These are phyloP conservation scores for Plasmodium vinckei DNA, from an alignment of 169 alveolate genomes.

Conservation along the genomic window DNA sequence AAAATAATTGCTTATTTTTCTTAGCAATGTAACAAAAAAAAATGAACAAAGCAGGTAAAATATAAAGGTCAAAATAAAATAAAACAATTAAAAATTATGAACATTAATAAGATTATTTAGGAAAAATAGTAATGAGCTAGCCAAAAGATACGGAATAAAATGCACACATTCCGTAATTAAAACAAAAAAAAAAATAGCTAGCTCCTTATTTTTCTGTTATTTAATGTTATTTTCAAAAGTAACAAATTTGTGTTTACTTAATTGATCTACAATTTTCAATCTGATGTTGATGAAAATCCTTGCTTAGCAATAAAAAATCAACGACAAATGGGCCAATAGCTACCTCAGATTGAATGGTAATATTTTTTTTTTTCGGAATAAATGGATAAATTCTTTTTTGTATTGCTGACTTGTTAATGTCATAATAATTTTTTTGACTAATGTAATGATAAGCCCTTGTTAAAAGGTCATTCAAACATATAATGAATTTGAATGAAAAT, in stretches of 20 bases:
- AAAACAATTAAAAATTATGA: too few relatives aligned
- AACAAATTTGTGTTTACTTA: neutral
- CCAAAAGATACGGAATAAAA: too few relatives aligned
- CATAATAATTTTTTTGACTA: conserved; percentile 42
- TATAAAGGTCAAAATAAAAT: too few relatives aligned
- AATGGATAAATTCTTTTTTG: conserved; percentile 62
- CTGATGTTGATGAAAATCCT: neutral
- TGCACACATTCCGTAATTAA: too few relatives aligned
- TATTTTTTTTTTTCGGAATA: conserved; percentile 11
- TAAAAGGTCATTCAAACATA: conserved; percentile 29
- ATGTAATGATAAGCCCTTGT: conserved; percentile 22
- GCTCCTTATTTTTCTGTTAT: neutral
- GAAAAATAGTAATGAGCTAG: too few relatives aligned
- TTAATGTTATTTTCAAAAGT: too few relatives aligned
- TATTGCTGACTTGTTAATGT: conserved; percentile 52
- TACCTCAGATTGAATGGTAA: conserved; percentile 53
- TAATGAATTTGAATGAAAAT: conserved; percentile 32
- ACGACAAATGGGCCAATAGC: conserved; percentile 59
- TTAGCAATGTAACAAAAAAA: too few relatives aligned
- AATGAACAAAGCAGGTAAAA: too few relatives aligned
- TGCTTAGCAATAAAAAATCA: conserved; percentile 21
- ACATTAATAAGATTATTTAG: too few relatives aligned
- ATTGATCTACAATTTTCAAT: neutral
- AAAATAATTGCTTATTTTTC: too few relatives aligned
- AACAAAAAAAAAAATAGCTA: conserved; percentile 1